Base-by-base conservation (phyloP, 2,329 filamentous ascomycete species). In the Graphilbum sp. region DNA sequence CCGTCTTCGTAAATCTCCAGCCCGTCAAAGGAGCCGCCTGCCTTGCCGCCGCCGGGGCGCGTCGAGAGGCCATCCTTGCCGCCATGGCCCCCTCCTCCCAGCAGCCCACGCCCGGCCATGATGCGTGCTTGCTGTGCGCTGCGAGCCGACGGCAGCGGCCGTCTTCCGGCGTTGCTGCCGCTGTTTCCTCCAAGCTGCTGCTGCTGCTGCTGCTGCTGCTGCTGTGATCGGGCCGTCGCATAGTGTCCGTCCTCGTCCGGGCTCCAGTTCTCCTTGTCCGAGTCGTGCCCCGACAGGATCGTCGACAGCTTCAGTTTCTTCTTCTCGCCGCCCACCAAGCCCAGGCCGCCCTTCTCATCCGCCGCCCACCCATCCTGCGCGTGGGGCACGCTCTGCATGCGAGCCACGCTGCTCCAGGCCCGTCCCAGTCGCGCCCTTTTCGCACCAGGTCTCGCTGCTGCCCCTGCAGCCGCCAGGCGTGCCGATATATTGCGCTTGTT, bases 251-350 rank as follows among this genome's bases (percentile, higher is more conserved):
- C 62, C 45, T 64, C 64, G 45, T 63, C 65, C 2, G 65, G 77
- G 51, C 63, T 72, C 70, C 85, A 92, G 52, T 96, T 96, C 61
- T 96, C 88, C 60, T 96, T 96, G 55, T 96, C 88, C 1, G 85
- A 94, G 50, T 94, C 87, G 35, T 74, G 65, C 54, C 59, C 72
- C 15, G 72, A 53, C 24, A 55, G 55, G 45, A 58, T 49, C 25
- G 45, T 49, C 27, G 63, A 59, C 19, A 66, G 45, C 48, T 67
- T 61, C 29, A 58, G 56, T 47, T 64, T 61, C 50, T 51, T 53
- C 53, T 44, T 46, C 54, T 47, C 50, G 55, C 54, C 42, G 44
- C 50, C 47, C 45, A 43, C 44, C n/a, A n/a, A n/a, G 46, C 51
- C 50, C 44, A 41, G 20, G 32, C 38, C 48, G 21, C 8, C 34